A percentile compares a stretch with the other conserved stretches of the same genome.
Conservation (phyloP, 805 yeast genomes). For the Metschnikowia cubensis region DNA sequence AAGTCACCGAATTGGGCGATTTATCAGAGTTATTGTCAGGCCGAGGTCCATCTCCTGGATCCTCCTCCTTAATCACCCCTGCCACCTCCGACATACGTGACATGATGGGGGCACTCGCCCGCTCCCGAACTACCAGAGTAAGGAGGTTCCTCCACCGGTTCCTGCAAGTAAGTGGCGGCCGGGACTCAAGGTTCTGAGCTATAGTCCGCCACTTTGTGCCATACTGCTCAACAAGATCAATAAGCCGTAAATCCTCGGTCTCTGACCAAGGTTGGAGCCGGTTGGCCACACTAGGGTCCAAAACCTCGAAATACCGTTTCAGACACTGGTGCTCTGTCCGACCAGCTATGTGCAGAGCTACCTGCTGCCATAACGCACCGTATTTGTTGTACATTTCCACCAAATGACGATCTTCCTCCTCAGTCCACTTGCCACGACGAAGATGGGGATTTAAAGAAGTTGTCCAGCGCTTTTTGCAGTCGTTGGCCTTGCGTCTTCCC, state of each 20-base stretch:
- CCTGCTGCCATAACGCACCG: constrained; percentile 86
- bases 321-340: constrained; percentile 95
- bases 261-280: constrained; percentile 74
- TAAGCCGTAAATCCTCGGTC: constrained; percentile 69
- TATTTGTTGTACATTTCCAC: constrained; percentile 58
- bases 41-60: neutral
- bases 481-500: constrained; percentile 60
- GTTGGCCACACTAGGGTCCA: constrained; percentile 77
- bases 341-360: constrained; percentile 70
- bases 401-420: constrained; percentile 67
- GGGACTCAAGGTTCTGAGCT: constrained; percentile 61
- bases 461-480: constrained; percentile 84
- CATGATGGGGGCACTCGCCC: constrained; percentile 52
- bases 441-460: constrained; percentile 80
- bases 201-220: constrained; percentile 92
- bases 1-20: too few species aligned
- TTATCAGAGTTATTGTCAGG: neutral
- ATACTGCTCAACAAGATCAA: constrained; percentile 60
- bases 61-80: neutral
- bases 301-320: constrained; percentile 81
- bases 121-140: constrained; percentile 67
- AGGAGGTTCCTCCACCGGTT: constrained; percentile 89
- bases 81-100: constrained; percentile 50
- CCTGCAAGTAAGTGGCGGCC: constrained; percentile 87
- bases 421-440: constrained; percentile 83